These are phyloP conservation scores for Stentor roeselii DNA, from an alignment of 73 alveolate species.

Conservation along the genomic window DNA sequence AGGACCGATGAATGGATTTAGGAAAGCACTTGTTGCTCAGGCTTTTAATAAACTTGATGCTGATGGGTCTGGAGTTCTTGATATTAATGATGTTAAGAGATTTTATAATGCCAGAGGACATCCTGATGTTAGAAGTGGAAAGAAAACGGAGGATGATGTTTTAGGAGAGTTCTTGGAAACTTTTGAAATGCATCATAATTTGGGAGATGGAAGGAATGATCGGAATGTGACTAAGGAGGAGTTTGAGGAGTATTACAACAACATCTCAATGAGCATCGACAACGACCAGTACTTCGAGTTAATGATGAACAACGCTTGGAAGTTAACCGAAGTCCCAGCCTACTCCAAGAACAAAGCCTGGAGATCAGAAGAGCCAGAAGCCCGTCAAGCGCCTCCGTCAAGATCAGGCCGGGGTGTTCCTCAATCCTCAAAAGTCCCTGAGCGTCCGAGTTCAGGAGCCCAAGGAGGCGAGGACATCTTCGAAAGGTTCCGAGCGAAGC, in stretches of 20 bases:
- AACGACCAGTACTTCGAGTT: constrained; percentile 56
- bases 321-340: too few relatives aligned
- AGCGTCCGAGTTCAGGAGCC: too few relatives aligned
- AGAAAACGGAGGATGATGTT: constrained; percentile 58
- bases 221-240: constrained; percentile 38
- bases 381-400: too few relatives aligned
- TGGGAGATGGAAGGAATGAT: constrained; percentile 35
- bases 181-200: constrained; percentile 51
- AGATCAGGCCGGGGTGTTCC: too few relatives aligned
- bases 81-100: constrained; percentile 56
- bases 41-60: constrained; percentile 54
- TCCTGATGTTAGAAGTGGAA: constrained; percentile 59
- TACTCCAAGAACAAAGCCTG: too few relatives aligned
- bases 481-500: constrained; percentile 51
- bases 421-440: too few relatives aligned
- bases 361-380: too few relatives aligned
- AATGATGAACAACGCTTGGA: constrained; percentile 52
- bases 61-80: constrained; percentile 58
- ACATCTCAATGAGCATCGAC: constrained; percentile 51
- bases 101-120: constrained; percentile 67
- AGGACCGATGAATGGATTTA: constrained; percentile 65
- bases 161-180: constrained; percentile 60
- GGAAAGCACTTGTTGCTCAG: constrained; percentile 56
- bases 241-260: constrained; percentile 47
- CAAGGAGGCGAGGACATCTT: constrained; percentile 70